Conservation (phyloP, 2,329 filamentous ascomycete genomes). For the Epichloe coenophiala region DNA sequence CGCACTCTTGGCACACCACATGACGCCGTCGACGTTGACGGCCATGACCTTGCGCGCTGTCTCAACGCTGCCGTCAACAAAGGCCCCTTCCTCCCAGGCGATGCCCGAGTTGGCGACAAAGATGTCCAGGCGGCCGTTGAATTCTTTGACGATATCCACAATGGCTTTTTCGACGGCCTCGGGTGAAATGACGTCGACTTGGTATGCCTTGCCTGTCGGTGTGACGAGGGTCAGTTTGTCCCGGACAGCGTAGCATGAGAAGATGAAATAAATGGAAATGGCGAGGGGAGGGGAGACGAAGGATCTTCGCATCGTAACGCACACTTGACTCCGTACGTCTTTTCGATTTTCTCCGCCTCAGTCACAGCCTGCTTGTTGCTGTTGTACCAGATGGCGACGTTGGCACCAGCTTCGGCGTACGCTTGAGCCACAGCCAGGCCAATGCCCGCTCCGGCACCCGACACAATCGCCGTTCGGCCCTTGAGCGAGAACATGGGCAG, state of each 20-base stretch:
- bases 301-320: slow-evolving; percentile 15
- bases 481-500: slow-evolving; percentile 56
- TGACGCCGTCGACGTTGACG: slow-evolving; percentile 64
- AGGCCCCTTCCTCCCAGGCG: slow-evolving; percentile 55
- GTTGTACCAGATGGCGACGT: slow-evolving; percentile 62
- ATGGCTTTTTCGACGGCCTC: slow-evolving; percentile 38
- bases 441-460: slow-evolving; percentile 54
- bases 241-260: neutral
- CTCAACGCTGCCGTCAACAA: slow-evolving; percentile 50
- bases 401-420: slow-evolving; percentile 56
- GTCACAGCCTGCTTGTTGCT: slow-evolving; percentile 51
- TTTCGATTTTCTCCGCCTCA: slow-evolving; percentile 48
- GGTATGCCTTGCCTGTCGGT: slow-evolving; percentile 25
- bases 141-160: slow-evolving; percentile 44
- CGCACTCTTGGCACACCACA: slow-evolving; percentile 61
- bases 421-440: slow-evolving; percentile 51
- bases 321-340: slow-evolving; percentile 56
- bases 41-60: slow-evolving; percentile 54
- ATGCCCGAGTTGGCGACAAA: slow-evolving; percentile 72
- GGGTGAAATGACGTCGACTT: slow-evolving; percentile 44
- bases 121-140: slow-evolving; percentile 62
- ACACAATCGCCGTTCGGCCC: slow-evolving; percentile 56
- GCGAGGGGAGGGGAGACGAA: neutral
- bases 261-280: neutral
- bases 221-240: neutral